These are phyloP conservation scores for Cordyceps javanica DNA, from an alignment of 2,329 filamentous ascomycete species.

Conservation along the genomic window DNA sequence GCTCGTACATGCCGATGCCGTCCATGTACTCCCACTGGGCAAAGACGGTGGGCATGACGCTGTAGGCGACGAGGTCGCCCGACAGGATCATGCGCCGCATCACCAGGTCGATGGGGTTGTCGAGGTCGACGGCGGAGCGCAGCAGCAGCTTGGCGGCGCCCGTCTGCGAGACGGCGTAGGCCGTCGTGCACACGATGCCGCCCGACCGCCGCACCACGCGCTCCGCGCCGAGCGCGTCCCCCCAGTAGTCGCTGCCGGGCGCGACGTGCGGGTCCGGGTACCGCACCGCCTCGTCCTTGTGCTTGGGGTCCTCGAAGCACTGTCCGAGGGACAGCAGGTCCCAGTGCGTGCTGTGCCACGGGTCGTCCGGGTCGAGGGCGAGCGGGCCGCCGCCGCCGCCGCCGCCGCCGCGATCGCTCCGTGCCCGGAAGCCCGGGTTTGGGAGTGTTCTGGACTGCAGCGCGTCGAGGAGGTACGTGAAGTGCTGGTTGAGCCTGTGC, in stretches of 20 bases:
- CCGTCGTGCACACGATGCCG: slow-evolving; percentile 21
- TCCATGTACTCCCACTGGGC: slow-evolving; percentile 22
- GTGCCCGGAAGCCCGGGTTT: background rate
- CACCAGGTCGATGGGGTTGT: slow-evolving; percentile 22
- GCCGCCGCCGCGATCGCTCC: background rate
- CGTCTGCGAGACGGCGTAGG: slow-evolving; percentile 22
- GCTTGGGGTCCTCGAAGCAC: background rate
- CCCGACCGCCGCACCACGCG: slow-evolving; percentile 20
- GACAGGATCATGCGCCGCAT: slow-evolving; percentile 19
- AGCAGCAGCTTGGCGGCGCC: slow-evolving; percentile 24
- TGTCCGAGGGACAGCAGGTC: slow-evolving; percentile 12
- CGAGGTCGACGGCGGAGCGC: slow-evolving; percentile 17
- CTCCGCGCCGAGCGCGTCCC: slow-evolving; percentile 16
- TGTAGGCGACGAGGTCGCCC: slow-evolving; percentile 20
- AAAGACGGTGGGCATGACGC: slow-evolving; percentile 20
- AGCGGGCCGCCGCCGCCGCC: background rate
- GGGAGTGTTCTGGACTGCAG: background rate
- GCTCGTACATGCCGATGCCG: slow-evolving; percentile 20
- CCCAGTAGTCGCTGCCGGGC: slow-evolving; percentile 15
- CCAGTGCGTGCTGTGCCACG: slow-evolving; percentile 13
- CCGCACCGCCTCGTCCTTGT: slow-evolving; percentile 10
- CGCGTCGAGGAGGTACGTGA: slow-evolving; percentile 13
- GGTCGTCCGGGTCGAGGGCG: slow-evolving; percentile 2
- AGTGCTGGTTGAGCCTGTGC: slow-evolving; percentile 19
- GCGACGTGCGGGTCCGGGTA: slow-evolving; percentile 18